Evolutionary conservation across 2,329 filamentous ascomycete genomes (phyloP), one percentile per base, ranked within the genome.

Genomic region (Pyrenophora graminea): DNA sequence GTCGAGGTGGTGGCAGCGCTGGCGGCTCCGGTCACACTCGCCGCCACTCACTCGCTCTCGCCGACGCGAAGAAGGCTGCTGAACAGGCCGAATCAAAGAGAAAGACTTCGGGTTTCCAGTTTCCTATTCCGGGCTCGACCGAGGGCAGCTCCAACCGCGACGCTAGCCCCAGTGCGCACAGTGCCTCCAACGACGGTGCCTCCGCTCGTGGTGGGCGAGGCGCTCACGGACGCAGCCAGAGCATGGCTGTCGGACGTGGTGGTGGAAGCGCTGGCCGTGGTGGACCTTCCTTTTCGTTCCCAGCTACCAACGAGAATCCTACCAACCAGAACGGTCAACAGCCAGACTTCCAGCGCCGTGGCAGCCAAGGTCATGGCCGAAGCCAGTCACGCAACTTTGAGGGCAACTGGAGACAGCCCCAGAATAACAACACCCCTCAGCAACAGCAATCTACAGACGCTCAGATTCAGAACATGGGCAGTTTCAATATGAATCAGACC

Each of bases 11-110:
- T 56, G 81, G 82, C 47, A 81, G 85, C 54, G 80, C 85, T 56
- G 86, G 82, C 55, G 86, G 82, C 53, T 66, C 69, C 66, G 93
- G 93, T 55, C 94, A 99, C 72, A 89, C 95, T 74, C 86, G 94
- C 70, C 88, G 94, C 75, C 94, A 99, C 77, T 99, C 94, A 17
- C 81, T 99, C 59, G 94, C 92, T 58, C 80, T 99, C 59, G 90
- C 92, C 32, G 94, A 99, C 75, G 94, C 94, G 42, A 97, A 96
- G 78, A 97, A 97, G 79, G 94, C 94, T 40, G 94, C 94, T 50
- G 94, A 99, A 74, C 78, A 96, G 58, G 94, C 94, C 41, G 94
- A 99, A 77, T 93, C 96, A 80, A 97, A 97, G 79, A 84, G 92
- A 74, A 96, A 93, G 48, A 91, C 92, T 55, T 91, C 90, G 58